Percentiles rank a stretch among this genome's conserved stretches.
phyloP scores from a whole-genome alignment of 129 eudicot genomes.

The Daucus carota region DNA sequence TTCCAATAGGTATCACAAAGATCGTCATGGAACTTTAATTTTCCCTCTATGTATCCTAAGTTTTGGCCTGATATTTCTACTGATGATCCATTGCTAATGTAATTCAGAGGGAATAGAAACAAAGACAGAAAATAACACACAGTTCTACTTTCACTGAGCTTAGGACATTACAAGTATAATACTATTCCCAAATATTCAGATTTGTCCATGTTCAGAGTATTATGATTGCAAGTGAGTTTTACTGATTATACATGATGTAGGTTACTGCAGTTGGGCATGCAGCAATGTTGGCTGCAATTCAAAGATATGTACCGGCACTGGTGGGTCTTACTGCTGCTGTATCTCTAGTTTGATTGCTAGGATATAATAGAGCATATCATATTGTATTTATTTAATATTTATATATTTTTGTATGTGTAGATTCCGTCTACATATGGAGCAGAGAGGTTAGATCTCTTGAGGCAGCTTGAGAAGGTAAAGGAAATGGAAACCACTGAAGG shows the following conservation, averaged over 20 bases:
- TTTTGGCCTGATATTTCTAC: too few species aligned
- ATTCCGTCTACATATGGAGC: slow-evolving; percentile 97
- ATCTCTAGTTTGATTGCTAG: slow-evolving; percentile 14
- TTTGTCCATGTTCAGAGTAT: not conserved
- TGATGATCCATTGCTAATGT: too few species aligned
- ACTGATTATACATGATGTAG: slow-evolving; percentile 32
- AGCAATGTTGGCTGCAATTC: slow-evolving; percentile 95
- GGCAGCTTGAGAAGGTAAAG: slow-evolving; percentile 95
- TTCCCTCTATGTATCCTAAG: too few species aligned
- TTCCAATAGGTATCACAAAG: not conserved
- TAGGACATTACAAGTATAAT: not conserved
- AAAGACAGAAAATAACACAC: not conserved
- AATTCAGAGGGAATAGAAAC: not conserved
- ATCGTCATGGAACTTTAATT: too few species aligned
- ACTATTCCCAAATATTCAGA: not conserved
- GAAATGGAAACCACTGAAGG: slow-evolving; percentile 69
- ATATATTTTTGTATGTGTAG: slow-evolving; percentile 41
- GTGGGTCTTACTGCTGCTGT: slow-evolving; percentile 31
- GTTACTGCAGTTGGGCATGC: slow-evolving; percentile 99
- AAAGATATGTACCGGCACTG: slow-evolving; percentile 83
- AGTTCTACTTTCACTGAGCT: not conserved
- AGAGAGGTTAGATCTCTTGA: slow-evolving; percentile 87
- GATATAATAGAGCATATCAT: slow-evolving; percentile 8
- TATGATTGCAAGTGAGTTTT: slow-evolving; percentile 5
- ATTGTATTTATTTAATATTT: not conserved